A percentile compares a stretch with the other conserved stretches of the same genome.
phyloP scores from a whole-genome alignment of 2,329 filamentous ascomycete species.

The Plectosphaerella cucumerina region DNA sequence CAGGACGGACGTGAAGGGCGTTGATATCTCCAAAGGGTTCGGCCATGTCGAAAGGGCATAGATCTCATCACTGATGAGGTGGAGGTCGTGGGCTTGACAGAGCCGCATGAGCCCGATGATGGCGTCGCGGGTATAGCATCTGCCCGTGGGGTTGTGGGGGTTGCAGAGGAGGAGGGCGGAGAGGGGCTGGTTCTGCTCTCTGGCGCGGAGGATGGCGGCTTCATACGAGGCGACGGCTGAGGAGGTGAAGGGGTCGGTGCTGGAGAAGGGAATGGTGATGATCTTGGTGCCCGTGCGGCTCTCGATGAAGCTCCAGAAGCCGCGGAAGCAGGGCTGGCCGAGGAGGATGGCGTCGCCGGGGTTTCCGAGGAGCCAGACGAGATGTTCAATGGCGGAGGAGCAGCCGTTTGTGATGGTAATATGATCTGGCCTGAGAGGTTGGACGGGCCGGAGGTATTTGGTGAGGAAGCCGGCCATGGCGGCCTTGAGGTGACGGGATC shows the following conservation, averaged over 20 bases:
- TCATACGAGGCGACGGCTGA: slow-evolving; percentile 41
- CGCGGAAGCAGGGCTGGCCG: slow-evolving; percentile 40
- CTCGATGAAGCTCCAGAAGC: slow-evolving; percentile 23
- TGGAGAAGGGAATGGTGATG: slow-evolving; percentile 37
- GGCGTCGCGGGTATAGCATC: slow-evolving; percentile 36
- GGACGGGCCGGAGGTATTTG: not conserved
- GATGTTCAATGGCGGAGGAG: not conserved
- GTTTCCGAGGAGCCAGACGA: not conserved
- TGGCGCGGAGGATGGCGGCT: slow-evolving; percentile 29
- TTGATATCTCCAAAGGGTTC: slow-evolving; percentile 18
- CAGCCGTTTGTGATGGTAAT: not conserved
- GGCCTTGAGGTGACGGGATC: not conserved
- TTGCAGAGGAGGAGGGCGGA: slow-evolving; percentile 44
- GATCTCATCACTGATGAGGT: slow-evolving; percentile 47
- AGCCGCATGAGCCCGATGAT: slow-evolving; percentile 39
- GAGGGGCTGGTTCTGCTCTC: slow-evolving; percentile 33
- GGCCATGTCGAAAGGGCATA: slow-evolving; percentile 49
- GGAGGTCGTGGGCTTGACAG: slow-evolving; percentile 42
- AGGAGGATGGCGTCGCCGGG: slow-evolving; percentile 13
- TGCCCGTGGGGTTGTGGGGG: slow-evolving; percentile 44
- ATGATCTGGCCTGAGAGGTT: not conserved
- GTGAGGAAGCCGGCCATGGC: not conserved
- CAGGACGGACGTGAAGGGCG: slow-evolving; percentile 40
- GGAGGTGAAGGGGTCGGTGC: slow-evolving; percentile 35
- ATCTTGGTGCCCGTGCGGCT: slow-evolving; percentile 27